Conservation (phyloP, 352 stramenopile species). For the Pythium biforme region DNA sequence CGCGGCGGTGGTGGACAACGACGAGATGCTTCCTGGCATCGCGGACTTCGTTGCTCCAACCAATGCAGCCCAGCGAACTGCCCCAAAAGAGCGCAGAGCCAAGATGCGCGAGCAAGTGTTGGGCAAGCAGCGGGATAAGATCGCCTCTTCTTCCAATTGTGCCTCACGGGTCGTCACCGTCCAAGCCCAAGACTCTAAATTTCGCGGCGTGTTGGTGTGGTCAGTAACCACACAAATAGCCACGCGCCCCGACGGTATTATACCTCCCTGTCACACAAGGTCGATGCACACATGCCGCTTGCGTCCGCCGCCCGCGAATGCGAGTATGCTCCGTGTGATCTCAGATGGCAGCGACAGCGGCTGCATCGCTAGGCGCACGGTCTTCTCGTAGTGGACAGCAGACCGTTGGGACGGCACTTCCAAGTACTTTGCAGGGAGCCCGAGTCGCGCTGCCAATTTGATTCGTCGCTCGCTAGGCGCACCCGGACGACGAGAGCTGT, state of each 20-base stretch:
- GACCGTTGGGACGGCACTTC: not conserved
- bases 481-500: not conserved
- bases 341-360: slow-evolving; percentile 3
- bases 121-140: not conserved
- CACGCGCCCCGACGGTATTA: not conserved
- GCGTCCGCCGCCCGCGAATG: not conserved
- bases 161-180: not conserved
- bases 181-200: not conserved
- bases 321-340: not conserved
- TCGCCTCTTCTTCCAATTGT: too few relatives aligned
- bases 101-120: too few relatives aligned
- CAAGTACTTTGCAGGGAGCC: not conserved
- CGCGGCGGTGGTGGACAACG: not conserved
- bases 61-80: too few relatives aligned
- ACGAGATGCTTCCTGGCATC: not conserved
- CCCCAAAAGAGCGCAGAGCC: too few relatives aligned
- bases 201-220: not conserved
- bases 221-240: not conserved
- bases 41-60: not conserved
- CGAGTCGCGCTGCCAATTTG: slow-evolving; percentile 1
- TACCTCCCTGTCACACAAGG: not conserved
- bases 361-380: not conserved
- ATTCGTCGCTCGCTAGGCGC: not conserved
- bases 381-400: not conserved
- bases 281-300: slow-evolving; percentile 16